Base-by-base conservation (phyloP, 768 basidiomycete genomes). In the Coprinellus micaceus region DNA sequence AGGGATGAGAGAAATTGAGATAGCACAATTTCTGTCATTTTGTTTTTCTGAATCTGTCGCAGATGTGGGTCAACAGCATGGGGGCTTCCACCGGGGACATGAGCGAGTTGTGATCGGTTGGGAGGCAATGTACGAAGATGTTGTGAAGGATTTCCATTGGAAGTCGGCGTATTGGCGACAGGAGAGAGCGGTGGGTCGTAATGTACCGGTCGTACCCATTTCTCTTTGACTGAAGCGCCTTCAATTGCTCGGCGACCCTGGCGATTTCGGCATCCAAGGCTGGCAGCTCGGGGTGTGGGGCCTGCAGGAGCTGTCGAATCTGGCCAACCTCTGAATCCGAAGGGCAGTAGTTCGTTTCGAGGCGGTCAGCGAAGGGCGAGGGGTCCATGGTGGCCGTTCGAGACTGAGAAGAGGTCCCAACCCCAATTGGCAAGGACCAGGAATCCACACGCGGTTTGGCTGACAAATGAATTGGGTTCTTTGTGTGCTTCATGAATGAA, bases 41-140 rank as follows among this genome's bases (percentile, higher is more conserved):
- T n/a, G n/a, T n/a, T n/a, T n/a, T n/a, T n/a, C n/a, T n/a, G n/a
- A n/a, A n/a, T n/a, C n/a, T n/a, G n/a, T n/a, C n/a, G 45, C 60
- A 66, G 15, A 66, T 49, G 9, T 58, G 60, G 2, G 58, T 61
- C 11, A 62, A 59, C 17, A 62, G 37, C 26, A 64, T 22, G 24
- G 65, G 65, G 5, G 65, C 63, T 40, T 62, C 61, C 12, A 30
- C 54, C 19, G 40, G 33, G 36, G 59, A 59, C 61, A 66, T 62
- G 36, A 58, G 55, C 4, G 65, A 56, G 48, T 66, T 66, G 37
- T 60, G 63, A 13, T 62, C 59, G 4, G 51, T 47, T 7, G 65
- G 65, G 6, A 66, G 55, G 41, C 63, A 66, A 19, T 53, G 28
- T 25, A 57, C 25, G 25, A 66, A 64, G n/a, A 66, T 63, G 21